Evolutionary conservation across 257 asterid genomes (phyloP), one percentile per base, ranked within the genome.

Genomic region (Echium plantagineum): DNA sequence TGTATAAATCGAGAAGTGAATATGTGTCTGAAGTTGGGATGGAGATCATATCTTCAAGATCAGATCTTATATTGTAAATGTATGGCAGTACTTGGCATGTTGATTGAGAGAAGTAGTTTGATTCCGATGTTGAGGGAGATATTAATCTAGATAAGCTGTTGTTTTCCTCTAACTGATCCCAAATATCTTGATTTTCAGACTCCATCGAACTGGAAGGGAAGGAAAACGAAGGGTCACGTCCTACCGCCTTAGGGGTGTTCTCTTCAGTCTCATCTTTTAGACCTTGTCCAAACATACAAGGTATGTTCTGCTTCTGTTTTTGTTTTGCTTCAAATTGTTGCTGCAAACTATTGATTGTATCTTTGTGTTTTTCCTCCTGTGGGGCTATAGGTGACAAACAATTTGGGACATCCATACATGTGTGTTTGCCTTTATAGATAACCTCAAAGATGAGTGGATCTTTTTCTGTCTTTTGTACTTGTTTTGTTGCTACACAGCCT

Each of bases 401-500:
- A 21, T 56, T 42, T 60, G 85, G 55, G 15, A 35, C 60, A 13
- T 56, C 9, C 28, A 63, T 63, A 24, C 95, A 85, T 48, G 72
- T 81, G 53, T 90, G 96, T 32, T 71, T 81, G 53, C 96, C 97
- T 67, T 61, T 76, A 24, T 90, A 90, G 3, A 61, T 71, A n/a
- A 85, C 76, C 71, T 87, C 94, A n/a, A 77, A 60, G 10, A 76
- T 4, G 0, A 83, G 65, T 16, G 89, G 66, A 63, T 84, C 93
- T 15, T 61, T 75, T 2, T 83, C 91, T 1, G 83, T 66, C 52
- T 66, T 85, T 59, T 90, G 96, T 58, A 90, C 87, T 52, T 85
- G 94, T 53, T 87, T 90, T 63, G 85, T 87, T 1, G 96, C 96
- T 69, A 79, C 49, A 66, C 97, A 90, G 3, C 95, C 95, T 64